These are phyloP conservation scores for Neoarthrinium moseri DNA, from an alignment of 2,329 filamentous ascomycete genomes.

Conservation along the genomic window DNA sequence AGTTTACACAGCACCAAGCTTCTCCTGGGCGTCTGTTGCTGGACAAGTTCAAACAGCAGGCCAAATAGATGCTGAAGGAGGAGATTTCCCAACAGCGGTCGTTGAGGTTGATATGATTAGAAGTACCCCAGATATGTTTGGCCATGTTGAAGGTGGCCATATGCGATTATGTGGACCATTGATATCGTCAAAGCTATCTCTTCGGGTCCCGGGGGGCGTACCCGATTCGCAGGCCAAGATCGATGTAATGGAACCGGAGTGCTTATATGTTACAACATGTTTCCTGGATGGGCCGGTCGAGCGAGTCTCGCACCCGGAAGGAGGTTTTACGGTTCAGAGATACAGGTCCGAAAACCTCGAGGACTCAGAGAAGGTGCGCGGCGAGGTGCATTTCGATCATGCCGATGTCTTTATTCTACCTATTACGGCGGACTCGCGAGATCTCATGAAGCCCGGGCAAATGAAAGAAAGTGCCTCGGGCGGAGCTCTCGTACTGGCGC, in stretches of 20 bases:
- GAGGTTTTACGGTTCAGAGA: background rate
- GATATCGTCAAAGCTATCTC: background rate
- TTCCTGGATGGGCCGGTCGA: background rate
- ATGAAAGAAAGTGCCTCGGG: no score
- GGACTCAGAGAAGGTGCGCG: background rate
- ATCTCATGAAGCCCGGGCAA: no score
- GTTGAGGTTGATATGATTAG: background rate
- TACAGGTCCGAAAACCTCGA: background rate
- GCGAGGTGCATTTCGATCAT: background rate
- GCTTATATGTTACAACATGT: background rate
- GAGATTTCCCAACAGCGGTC: background rate
- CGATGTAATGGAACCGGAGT: no score
- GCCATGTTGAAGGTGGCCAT: background rate
- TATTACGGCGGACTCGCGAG: background rate
- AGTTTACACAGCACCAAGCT: conserved; percentile 3
- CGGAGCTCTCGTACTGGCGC: background rate
- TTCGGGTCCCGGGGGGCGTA: no score
- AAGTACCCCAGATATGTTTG: background rate
- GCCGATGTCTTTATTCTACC: conserved; percentile 1
- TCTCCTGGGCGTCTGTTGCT: conserved; percentile 7
- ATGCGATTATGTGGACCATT: background rate
- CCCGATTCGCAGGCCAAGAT: no score
- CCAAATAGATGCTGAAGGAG: no score
- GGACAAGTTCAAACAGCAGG: no score
- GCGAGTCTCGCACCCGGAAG: background rate